These are phyloP conservation scores for Lycium barbarum DNA, from an alignment of 257 asterid species.

Conservation along the genomic window DNA sequence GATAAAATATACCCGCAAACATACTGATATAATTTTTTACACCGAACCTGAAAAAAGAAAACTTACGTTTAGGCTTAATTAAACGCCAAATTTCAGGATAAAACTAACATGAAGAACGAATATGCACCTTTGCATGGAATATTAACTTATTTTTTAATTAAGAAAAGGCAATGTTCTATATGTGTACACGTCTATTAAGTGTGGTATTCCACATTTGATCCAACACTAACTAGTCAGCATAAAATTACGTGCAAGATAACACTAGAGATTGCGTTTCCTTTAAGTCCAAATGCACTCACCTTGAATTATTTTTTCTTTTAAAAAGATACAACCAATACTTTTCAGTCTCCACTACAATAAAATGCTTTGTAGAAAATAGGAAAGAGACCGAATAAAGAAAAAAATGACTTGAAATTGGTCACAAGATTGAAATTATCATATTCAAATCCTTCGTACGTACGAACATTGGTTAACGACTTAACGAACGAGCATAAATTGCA, in stretches of 20 bases:
- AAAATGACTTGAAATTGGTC: not conserved
- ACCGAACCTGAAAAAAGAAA: not conserved
- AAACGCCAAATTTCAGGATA: not conserved
- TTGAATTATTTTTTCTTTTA: not conserved
- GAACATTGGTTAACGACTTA: not conserved
- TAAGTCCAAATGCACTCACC: not conserved
- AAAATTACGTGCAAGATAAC: slow-evolving; percentile 14
- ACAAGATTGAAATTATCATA: not conserved
- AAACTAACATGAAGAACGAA: not conserved
- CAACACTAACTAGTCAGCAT: not conserved
- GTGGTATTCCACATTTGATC: slow-evolving; percentile 11
- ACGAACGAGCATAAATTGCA: not conserved
- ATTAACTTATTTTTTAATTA: not conserved
- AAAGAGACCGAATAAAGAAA: not conserved
- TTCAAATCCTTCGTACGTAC: not conserved
- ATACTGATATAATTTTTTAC: too few relatives aligned
- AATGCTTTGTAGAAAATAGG: not conserved
- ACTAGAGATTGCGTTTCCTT: not conserved
- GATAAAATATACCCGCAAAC: too few relatives aligned
- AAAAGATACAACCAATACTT: not conserved
- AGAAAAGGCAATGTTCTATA: not conserved
- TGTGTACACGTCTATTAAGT: not conserved
- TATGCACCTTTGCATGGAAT: not conserved
- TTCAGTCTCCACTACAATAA: not conserved
- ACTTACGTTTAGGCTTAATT: too few relatives aligned